Evolutionary conservation across 2,329 filamentous ascomycete genomes (phyloP), one percentile per base, ranked within the genome.

Genomic region (Harringtonia aguacate): DNA sequence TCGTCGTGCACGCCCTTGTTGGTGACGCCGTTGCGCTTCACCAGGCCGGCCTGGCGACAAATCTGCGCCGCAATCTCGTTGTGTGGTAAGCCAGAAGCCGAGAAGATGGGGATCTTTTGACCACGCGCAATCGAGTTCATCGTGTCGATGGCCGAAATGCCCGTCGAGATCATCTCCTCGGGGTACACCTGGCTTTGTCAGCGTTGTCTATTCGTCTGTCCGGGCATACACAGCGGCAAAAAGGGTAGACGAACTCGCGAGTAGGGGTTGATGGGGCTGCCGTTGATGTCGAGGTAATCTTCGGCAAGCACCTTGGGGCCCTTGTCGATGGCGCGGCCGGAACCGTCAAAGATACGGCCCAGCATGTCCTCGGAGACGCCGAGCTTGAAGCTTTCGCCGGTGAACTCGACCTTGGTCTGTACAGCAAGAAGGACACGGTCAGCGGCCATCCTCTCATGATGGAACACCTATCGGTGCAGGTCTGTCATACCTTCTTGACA

Each of bases 51-150:
- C 68, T 98, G 92, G 69, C 94, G 82, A 73, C 89, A 95, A 67
- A 98, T 98, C 70, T 95, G 89, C 38, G 92, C 94, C 46, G 94
- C 94, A 59, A 98, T 97, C 73, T 98, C 92, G 70, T 98, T 98
- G 72, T 98, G 94, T 33, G 94, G 94, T 47, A 98, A 79, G 88
- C 92, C 92, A 48, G 92, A 82, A 44, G 92, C 88, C 22, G 92
- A 98, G 79, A 98, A 98, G 59, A 98, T 98, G 56, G 94, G 92
- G 53, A 98, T 98, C 77, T 98, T 98, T 66, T 98, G 92, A 50
- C 92, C 92, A 78, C 92, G 88, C 52, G 94, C 92, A 65, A 97
- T 94, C 50, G 84, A 89, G 73, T 88, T 88, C 90, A 97, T 97
- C 49, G 89, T 95, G 63, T 97, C 90, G 59, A 98, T 97, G 61